Evolutionary conservation across 2,329 filamentous ascomycete species (phyloP).

Genomic region (Colletotrichum camelliae): DNA sequence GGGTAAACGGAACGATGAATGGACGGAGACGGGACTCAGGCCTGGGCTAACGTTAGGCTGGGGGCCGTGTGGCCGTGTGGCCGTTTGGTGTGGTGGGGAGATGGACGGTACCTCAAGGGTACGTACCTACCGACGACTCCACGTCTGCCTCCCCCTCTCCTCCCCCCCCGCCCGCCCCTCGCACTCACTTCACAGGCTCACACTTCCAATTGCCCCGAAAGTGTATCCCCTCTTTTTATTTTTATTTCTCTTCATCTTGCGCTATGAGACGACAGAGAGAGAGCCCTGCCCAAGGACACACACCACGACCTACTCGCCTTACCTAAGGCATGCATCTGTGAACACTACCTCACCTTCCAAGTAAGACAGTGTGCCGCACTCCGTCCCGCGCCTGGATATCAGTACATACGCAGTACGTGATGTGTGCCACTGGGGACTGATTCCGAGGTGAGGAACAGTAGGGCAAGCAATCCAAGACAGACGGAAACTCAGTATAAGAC

Average conservation of each 20-base stretch:
- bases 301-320: background rate
- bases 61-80: constrained; percentile 15
- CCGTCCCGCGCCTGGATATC: background rate
- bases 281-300: background rate
- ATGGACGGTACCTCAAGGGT: background rate
- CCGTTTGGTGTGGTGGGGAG: background rate
- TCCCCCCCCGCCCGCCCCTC: background rate
- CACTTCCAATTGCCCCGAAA: background rate
- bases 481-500: background rate
- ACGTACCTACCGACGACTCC: background rate
- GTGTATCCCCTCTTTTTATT: background rate
- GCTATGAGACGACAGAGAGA: constrained; percentile 8
- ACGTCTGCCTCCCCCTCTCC: background rate
- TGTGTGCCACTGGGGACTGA: background rate
- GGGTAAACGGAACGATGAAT: background rate
- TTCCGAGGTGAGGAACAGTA: background rate
- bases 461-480: background rate
- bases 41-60: constrained; percentile 3
- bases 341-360: background rate
- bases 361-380: background rate
- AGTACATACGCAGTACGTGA: background rate
- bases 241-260: background rate
- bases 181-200: background rate
- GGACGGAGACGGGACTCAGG: constrained; percentile 3
- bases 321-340: background rate